Evolutionary conservation across 306 rosid species (phyloP).

Genomic region (Elaeagnus macrophylla): DNA sequence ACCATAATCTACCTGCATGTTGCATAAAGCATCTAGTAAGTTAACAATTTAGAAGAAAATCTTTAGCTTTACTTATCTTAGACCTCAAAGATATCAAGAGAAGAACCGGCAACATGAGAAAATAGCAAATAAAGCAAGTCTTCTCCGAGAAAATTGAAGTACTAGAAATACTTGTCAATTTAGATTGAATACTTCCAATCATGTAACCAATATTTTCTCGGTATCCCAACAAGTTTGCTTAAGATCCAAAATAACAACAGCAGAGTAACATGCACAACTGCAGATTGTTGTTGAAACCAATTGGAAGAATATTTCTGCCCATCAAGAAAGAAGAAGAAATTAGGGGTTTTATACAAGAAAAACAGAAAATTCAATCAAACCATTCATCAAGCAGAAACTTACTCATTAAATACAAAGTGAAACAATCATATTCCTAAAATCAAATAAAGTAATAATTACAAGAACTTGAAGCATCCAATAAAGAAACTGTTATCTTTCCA

Average conservation of each 20-base stretch:
- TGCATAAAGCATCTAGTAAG: neutral
- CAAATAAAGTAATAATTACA: neutral
- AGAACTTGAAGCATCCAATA: neutral
- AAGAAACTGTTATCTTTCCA: neutral
- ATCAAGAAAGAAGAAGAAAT: slow-evolving; percentile 14
- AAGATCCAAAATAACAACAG: too few species aligned
- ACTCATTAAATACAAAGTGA: neutral
- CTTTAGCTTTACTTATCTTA: neutral
- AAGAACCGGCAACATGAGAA: neutral
- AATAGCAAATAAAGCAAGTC: slow-evolving; percentile 1
- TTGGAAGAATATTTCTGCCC: too few species aligned
- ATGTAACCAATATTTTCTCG: too few species aligned
- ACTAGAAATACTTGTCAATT: too few species aligned
- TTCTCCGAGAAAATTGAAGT: neutral
- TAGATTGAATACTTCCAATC: too few species aligned
- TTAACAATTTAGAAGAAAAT: neutral
- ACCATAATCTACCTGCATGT: slow-evolving; percentile 36
- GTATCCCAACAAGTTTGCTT: too few species aligned
- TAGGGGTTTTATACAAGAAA: neutral
- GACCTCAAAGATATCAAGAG: neutral
- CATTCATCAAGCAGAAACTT: slow-evolving; percentile 10
- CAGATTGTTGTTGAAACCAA: too few species aligned
- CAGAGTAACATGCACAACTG: too few species aligned
- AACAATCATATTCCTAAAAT: neutral
- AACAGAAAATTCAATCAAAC: slow-evolving; percentile 13